Evolutionary conservation across 306 rosid genomes (phyloP).

Genomic region (Glycine tomentella): DNA sequence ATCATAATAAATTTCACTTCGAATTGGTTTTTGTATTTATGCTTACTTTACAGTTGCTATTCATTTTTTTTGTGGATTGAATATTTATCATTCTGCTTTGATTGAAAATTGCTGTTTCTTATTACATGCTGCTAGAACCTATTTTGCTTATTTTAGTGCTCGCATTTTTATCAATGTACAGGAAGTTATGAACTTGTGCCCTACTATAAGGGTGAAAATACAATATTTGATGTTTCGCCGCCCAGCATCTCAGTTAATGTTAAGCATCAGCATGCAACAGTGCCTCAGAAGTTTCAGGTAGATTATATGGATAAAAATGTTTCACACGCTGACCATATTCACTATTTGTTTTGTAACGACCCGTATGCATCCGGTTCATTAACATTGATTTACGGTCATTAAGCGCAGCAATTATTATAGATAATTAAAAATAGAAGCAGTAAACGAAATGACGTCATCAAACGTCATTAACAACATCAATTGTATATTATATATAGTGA

Average conservation of each 20-base stretch:
- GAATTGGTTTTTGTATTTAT: conserved; percentile 5
- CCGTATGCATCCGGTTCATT: no score
- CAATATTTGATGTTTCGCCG: conserved; percentile 93
- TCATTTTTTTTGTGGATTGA: conserved; percentile 32
- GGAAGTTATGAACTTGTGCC: conserved; percentile 90
- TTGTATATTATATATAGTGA: no score
- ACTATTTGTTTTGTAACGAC: no score
- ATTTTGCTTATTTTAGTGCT: conserved; percentile 41
- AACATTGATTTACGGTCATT: no score
- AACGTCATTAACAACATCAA: no score
- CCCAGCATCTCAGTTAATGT: conserved; percentile 71
- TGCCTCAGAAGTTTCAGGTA: conserved; percentile 94
- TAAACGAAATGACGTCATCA: no score
- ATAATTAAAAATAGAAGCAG: no score
- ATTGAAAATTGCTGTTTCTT: conserved; percentile 44
- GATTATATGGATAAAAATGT: conserved; percentile 38
- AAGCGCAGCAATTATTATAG: no score
- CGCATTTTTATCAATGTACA: conserved; percentile 51
- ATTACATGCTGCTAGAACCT: conserved; percentile 35
- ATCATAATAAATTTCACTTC: conserved; percentile 27
- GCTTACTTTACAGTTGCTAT: conserved; percentile 15
- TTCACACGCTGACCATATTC: conserved; percentile 10
- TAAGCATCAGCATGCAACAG: conserved; percentile 80
- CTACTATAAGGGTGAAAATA: conserved; percentile 97
- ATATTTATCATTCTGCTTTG: conserved; percentile 40